phyloP scores from a whole-genome alignment of 208 protist species.

The Leishmania mexicana region DNA sequence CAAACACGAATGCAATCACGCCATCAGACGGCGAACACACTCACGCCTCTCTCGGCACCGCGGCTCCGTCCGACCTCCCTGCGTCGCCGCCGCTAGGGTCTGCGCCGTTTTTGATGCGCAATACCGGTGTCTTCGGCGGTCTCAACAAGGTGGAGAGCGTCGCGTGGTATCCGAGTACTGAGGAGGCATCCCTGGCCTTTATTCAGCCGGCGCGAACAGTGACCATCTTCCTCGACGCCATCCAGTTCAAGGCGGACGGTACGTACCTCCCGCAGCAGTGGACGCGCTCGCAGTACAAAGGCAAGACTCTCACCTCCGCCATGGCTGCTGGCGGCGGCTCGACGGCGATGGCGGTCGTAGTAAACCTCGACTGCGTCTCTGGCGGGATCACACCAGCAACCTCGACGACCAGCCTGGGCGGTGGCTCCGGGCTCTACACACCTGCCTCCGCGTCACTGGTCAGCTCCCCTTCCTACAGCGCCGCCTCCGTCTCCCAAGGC shows the following conservation, averaged over 20 bases:
- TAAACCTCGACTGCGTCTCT: slow-evolving; percentile 20
- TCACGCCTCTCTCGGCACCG: background rate
- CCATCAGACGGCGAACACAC: background rate
- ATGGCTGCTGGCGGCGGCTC: slow-evolving; percentile 49
- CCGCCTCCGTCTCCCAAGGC: slow-evolving; percentile 16
- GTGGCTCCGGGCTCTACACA: slow-evolving; percentile 28
- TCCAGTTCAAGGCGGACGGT: slow-evolving; percentile 61
- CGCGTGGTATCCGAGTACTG: slow-evolving; percentile 70
- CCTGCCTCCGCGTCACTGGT: slow-evolving; percentile 19
- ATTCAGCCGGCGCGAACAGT: slow-evolving; percentile 65
- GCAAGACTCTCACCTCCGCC: slow-evolving; percentile 41
- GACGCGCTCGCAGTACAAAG: slow-evolving; percentile 50
- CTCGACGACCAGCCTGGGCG: slow-evolving; percentile 30
- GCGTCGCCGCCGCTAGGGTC: slow-evolving; percentile 2
- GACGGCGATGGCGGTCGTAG: slow-evolving; percentile 50
- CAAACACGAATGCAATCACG: background rate
- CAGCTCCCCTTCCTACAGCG: slow-evolving; percentile 11
- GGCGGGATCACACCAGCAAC: slow-evolving; percentile 23
- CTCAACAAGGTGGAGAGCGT: slow-evolving; percentile 76
- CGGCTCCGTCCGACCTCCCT: background rate
- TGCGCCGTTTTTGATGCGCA: slow-evolving; percentile 51
- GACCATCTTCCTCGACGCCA: slow-evolving; percentile 78
- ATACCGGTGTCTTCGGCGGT: slow-evolving; percentile 58
- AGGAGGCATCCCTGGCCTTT: slow-evolving; percentile 79
- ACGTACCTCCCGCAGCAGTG: slow-evolving; percentile 74